Conservation (phyloP, 257 asterid genomes). For the Solanum rostratum region DNA sequence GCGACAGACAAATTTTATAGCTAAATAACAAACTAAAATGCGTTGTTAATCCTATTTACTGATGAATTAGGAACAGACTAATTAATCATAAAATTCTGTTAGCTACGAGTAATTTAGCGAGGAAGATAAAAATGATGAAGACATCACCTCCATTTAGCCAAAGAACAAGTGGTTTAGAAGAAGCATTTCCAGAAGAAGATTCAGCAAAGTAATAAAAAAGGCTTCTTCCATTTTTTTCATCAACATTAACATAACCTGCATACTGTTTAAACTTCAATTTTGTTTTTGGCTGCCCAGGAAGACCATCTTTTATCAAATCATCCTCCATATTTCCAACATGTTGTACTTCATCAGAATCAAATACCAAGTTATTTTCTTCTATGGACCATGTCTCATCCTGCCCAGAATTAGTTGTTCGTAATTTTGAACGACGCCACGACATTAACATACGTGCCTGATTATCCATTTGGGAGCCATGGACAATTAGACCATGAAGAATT, state of each 20-base stretch:
- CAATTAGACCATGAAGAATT: not conserved
- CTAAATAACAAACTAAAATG: not conserved
- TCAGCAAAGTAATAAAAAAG: conserved; percentile 29
- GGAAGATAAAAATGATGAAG: not conserved
- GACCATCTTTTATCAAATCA: conserved; percentile 21
- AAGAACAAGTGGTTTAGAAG: conserved; percentile 24
- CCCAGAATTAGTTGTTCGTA: not conserved
- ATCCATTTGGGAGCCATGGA: conserved; percentile 10
- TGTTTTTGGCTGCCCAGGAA: conserved; percentile 32
- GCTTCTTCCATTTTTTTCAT: conserved; percentile 12
- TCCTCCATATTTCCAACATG: conserved; percentile 22
- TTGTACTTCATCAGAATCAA: not conserved
- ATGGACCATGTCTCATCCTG: not conserved
- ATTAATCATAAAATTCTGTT: not conserved
- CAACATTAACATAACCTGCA: conserved; percentile 27
- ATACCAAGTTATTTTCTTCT: not conserved
- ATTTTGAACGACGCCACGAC: conserved; percentile 16
- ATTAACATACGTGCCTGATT: conserved; percentile 17
- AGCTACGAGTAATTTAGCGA: not conserved
- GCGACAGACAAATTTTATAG: not conserved
- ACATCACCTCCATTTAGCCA: conserved; percentile 37
- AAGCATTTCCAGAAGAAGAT: conserved; percentile 14
- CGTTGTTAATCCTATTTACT: no score
- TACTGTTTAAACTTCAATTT: conserved; percentile 22
- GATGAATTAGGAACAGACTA: no score